Evolutionary conservation across 495 filamentous ascomycete species (phyloP).

Genomic region (Articulospora tetracladia): DNA sequence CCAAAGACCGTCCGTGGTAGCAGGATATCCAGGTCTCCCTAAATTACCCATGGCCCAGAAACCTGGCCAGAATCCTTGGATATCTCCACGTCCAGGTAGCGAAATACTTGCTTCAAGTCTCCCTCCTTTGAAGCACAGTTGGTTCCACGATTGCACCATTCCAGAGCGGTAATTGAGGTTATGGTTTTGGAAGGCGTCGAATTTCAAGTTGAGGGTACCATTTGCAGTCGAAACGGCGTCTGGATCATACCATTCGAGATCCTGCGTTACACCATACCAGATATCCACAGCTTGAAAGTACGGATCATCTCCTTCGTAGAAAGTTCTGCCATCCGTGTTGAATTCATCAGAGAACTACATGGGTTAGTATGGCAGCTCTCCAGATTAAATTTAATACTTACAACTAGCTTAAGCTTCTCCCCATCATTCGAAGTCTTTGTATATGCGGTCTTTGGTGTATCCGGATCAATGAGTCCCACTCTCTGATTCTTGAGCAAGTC

Average conservation of each 20-base stretch:
- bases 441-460: constrained; percentile 59
- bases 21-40: constrained; percentile 64
- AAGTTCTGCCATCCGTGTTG: constrained; percentile 64
- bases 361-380: constrained; percentile 3
- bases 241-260: constrained; percentile 83
- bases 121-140: constrained; percentile 74
- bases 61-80: constrained; percentile 73
- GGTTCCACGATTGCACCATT: constrained; percentile 84
- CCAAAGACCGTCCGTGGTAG: constrained; percentile 73
- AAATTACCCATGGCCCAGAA: constrained; percentile 81
- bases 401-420: constrained; percentile 50
- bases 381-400: constrained; percentile 38
- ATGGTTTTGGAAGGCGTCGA: constrained; percentile 67
- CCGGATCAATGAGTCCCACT: constrained; percentile 62
- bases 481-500: constrained; percentile 59
- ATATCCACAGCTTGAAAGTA: constrained; percentile 67
- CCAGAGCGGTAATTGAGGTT: constrained; percentile 68
- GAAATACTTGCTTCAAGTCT: constrained; percentile 75
- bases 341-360: constrained; percentile 76
- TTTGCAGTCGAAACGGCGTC: constrained; percentile 67
- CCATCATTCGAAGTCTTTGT: constrained; percentile 56
- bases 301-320: constrained; percentile 72
- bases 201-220: constrained; percentile 62
- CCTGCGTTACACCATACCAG: constrained; percentile 79
- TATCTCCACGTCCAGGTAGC: constrained; percentile 64